Base-by-base conservation (phyloP, 768 basidiomycete species). In the Amanita rimosa region DNA sequence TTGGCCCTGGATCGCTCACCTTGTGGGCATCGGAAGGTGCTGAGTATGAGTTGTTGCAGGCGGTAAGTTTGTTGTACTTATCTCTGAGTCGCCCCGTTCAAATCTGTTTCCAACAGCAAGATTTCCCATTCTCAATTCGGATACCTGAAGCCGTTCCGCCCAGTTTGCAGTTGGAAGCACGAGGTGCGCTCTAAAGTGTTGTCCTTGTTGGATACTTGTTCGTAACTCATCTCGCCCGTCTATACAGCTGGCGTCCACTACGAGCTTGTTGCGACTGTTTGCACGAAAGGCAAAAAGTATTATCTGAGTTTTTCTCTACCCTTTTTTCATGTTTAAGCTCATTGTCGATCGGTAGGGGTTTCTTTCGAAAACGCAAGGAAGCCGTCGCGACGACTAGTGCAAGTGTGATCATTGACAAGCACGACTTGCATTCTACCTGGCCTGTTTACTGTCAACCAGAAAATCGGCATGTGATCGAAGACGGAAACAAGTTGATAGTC, bases 121-220 rank as follows among this genome's bases (percentile, higher is more conserved):
- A 93, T 67, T 84, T 89, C 55, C 83, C 85, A 3, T 97, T 97
- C 62, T 79, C 80, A 49, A 86, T 97, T 44, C 85, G 92, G 21
- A 83, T 97, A 58, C 94, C 94, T 0, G 91, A 95, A 63, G 85
- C 87, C 8, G 83, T 92, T 51, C 93, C 94, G 2, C 90, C 93
- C 13, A 87, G 76, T 36, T 78, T 92, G 50, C 78, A 84, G 4
- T 70, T 96, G 50, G 85, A 90, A 49, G 82, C 77, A 61, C 76
- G 77, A 58, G 85, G 85, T 81, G 49, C 54, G 75, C 54, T 19
- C 36, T n/a, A n/a, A n/a, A n/a, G n/a, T n/a, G n/a, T n/a, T n/a
- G n/a, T n/a, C n/a, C n/a, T n/a, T n/a, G n/a, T n/a, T n/a, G n/a
- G n/a, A n/a, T n/a, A n/a, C n/a, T n/a, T n/a, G n/a, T n/a, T n/a